phyloP scores from a whole-genome alignment of 192 early-diverging fungal species.

The Linnemannia schmuckeri region DNA sequence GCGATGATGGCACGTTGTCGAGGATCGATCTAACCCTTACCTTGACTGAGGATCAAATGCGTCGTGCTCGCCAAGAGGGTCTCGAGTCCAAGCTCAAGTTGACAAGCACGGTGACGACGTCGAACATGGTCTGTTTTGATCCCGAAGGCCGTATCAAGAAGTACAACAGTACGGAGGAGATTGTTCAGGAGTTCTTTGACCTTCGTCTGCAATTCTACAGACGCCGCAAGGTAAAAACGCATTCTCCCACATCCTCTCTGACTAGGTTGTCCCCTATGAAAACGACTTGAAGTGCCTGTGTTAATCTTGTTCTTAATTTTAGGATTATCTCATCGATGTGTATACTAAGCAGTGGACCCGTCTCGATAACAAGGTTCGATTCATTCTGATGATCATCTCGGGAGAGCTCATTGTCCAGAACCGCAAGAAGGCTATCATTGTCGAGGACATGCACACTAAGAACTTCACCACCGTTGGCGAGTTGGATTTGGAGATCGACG shows the following conservation, averaged over 20 bases:
- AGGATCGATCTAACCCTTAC: slow-evolving; percentile 76
- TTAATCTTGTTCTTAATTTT: not conserved
- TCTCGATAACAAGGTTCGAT: slow-evolving; percentile 88
- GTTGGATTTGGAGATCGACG: slow-evolving; percentile 60
- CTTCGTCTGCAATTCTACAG: slow-evolving; percentile 88
- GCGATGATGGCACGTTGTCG: slow-evolving; percentile 78
- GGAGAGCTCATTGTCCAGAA: slow-evolving; percentile 87
- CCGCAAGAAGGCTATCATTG: slow-evolving; percentile 83
- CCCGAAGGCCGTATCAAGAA: slow-evolving; percentile 85
- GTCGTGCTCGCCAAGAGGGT: slow-evolving; percentile 79
- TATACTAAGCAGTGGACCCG: slow-evolving; percentile 75
- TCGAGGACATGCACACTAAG: slow-evolving; percentile 77
- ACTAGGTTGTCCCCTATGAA: not conserved
- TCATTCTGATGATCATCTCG: slow-evolving; percentile 91
- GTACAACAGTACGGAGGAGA: slow-evolving; percentile 81
- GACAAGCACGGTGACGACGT: slow-evolving; percentile 75
- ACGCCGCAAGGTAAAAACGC: slow-evolving; percentile 81
- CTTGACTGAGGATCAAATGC: slow-evolving; percentile 76
- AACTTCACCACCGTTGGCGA: slow-evolving; percentile 76
- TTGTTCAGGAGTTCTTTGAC: slow-evolving; percentile 91
- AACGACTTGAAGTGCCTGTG: not conserved
- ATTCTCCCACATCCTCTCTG: not conserved
- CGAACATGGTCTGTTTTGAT: slow-evolving; percentile 97
- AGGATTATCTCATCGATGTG: slow-evolving; percentile 72
- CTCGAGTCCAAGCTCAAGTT: slow-evolving; percentile 89